phyloP scores from a whole-genome alignment of 2,329 filamentous ascomycete species.

The Penicillium paneum region DNA sequence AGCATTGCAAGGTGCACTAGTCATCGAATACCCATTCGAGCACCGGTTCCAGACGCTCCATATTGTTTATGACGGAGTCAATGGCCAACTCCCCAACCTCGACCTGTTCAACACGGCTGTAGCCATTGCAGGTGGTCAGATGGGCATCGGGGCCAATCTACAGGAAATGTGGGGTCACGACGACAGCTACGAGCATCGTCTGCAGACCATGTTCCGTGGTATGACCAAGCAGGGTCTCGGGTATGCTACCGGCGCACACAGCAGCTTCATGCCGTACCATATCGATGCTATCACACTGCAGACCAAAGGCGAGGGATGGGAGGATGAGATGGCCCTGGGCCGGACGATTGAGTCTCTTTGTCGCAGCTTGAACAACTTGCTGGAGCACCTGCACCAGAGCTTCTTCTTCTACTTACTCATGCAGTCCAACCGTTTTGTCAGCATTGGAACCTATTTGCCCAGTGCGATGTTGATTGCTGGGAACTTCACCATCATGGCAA shows the following conservation, averaged over 20 bases:
- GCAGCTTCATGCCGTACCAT: slow-evolving; percentile 95
- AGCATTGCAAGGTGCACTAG: slow-evolving; percentile 85
- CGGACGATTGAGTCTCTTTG: slow-evolving; percentile 86
- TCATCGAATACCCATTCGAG: slow-evolving; percentile 87
- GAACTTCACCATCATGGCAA: slow-evolving; percentile 93
- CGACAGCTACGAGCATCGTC: slow-evolving; percentile 74
- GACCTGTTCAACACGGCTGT: slow-evolving; percentile 94
- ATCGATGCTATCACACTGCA: slow-evolving; percentile 93
- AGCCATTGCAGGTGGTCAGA: slow-evolving; percentile 81
- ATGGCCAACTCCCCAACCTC: slow-evolving; percentile 91
- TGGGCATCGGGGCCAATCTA: slow-evolving; percentile 79
- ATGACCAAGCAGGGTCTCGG: slow-evolving; percentile 92
- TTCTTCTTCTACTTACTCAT: slow-evolving; percentile 99
- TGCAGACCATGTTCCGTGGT: slow-evolving; percentile 84
- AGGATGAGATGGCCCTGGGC: slow-evolving; percentile 95
- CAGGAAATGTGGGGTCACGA: slow-evolving; percentile 80
- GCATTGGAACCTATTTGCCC: slow-evolving; percentile 94
- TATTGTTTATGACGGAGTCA: slow-evolving; percentile 90
- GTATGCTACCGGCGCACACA: slow-evolving; percentile 85
- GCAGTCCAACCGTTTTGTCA: slow-evolving; percentile 88
- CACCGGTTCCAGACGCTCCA: slow-evolving; percentile 83
- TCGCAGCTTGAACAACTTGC: slow-evolving; percentile 88
- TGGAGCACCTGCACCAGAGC: slow-evolving; percentile 96
- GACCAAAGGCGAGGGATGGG: slow-evolving; percentile 86
- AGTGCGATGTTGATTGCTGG: slow-evolving; percentile 95